These are phyloP conservation scores for Penicillium paradoxum DNA, from an alignment of 495 filamentous ascomycete genomes.

Conservation along the genomic window DNA sequence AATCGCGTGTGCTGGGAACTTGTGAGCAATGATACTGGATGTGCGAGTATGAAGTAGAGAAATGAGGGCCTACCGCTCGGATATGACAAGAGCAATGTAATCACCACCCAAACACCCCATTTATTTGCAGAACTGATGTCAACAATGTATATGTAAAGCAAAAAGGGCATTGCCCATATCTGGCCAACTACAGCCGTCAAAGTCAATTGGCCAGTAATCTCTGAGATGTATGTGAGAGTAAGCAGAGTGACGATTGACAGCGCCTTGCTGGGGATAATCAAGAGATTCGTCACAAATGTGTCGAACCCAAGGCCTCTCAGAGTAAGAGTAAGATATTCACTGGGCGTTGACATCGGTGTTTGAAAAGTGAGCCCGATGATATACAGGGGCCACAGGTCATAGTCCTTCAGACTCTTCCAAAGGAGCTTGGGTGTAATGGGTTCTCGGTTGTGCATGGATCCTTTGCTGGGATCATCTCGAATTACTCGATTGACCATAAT, in stretches of 20 bases:
- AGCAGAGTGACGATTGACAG: slow-evolving; percentile 40
- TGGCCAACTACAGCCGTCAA: slow-evolving; percentile 42
- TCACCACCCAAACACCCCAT: slow-evolving; percentile 54
- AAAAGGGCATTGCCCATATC: slow-evolving; percentile 52
- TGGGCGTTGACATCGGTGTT: slow-evolving; percentile 45
- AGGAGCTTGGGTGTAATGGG: slow-evolving; percentile 44
- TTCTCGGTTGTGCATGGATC: slow-evolving; percentile 57
- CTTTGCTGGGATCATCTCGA: slow-evolving; percentile 69
- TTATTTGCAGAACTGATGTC: slow-evolving; percentile 40
- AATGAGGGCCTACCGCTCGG: slow-evolving; percentile 46
- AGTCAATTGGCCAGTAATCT: slow-evolving; percentile 47
- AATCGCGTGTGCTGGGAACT: slow-evolving; percentile 27
- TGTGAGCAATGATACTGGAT: background rate
- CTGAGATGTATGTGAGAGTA: slow-evolving; percentile 44
- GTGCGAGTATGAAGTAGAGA: slow-evolving; percentile 24
- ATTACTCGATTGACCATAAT: slow-evolving; percentile 73
- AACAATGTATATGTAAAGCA: slow-evolving; percentile 49
- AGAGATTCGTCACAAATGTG: slow-evolving; percentile 61
- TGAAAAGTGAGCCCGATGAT: slow-evolving; percentile 46
- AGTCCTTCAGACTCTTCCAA: slow-evolving; percentile 49
- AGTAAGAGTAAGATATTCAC: slow-evolving; percentile 58
- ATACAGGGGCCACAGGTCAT: slow-evolving; percentile 53
- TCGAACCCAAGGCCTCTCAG: slow-evolving; percentile 56
- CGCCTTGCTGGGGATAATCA: slow-evolving; percentile 53
- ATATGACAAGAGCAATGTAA: slow-evolving; percentile 52